Evolutionary conservation across 148 eudicot genomes (phyloP).

Genomic region (Spergularia marina): DNA sequence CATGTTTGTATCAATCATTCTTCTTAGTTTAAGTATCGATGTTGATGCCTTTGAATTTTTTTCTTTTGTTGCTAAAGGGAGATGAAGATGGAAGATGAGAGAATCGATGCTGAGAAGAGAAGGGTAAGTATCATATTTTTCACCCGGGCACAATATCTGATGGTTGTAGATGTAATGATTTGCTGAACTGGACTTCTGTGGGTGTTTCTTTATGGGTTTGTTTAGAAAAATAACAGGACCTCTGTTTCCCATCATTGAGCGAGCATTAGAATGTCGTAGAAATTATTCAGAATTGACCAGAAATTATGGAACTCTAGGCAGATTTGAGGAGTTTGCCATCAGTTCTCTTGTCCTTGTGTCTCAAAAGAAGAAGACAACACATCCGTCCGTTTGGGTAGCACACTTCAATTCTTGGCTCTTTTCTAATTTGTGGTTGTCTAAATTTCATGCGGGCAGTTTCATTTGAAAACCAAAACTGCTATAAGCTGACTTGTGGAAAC

Average conservation of each 20-base stretch:
- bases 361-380: too few relatives aligned
- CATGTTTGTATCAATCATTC: not conserved
- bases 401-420: not conserved
- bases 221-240: not conserved
- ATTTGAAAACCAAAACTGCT: too few relatives aligned
- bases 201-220: not conserved
- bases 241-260: not conserved
- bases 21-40: not conserved
- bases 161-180: not conserved
- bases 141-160: not conserved
- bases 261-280: not conserved
- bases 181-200: not conserved
- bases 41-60: not conserved
- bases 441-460: too few relatives aligned
- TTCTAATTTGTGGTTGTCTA: not conserved
- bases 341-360: too few relatives aligned
- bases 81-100: constrained; percentile 91
- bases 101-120: constrained; percentile 89
- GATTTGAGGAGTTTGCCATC: not conserved
- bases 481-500: not conserved
- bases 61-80: constrained; percentile 50
- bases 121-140: constrained; percentile 44
- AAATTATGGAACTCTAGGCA: not conserved
- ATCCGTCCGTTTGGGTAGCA: too few relatives aligned
- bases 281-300: not conserved